These are phyloP conservation scores for Linnemannia hyalina DNA, from an alignment of 192 early-diverging fungal species.

Conservation along the genomic window DNA sequence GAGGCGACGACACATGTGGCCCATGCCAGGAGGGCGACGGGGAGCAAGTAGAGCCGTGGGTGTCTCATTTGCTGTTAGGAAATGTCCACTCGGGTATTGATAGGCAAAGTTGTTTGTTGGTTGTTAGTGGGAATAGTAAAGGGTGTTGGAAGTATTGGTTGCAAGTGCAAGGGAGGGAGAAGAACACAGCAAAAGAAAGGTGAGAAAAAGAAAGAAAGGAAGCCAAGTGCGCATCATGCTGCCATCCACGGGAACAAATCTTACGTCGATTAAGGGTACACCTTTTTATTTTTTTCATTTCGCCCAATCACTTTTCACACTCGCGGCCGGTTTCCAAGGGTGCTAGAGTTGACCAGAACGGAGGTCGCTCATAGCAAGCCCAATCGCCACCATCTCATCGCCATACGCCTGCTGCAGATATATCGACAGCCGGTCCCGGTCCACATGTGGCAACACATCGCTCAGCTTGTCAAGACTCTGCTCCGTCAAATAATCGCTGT, in stretches of 20 bases:
- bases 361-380: conserved; percentile 57
- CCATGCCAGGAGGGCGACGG: conserved; percentile 3
- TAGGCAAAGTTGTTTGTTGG: no score
- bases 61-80: neutral
- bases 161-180: neutral
- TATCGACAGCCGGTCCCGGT: conserved; percentile 48
- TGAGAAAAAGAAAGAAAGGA: neutral
- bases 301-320: neutral
- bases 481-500: conserved; percentile 39
- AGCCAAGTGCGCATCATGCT: neutral
- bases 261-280: neutral
- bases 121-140: neutral
- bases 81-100: neutral
- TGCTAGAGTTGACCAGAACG: conserved; percentile 54
- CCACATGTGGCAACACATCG: conserved; percentile 64
- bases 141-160: neutral
- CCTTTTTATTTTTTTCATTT: neutral
- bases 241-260: neutral
- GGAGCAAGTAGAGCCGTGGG: neutral
- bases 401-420: conserved; percentile 61
- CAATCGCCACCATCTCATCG: conserved; percentile 63
- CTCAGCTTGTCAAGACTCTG: conserved; percentile 63
- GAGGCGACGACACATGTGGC: conserved; percentile 8
- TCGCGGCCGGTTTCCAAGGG: neutral
- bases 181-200: neutral